Evolutionary conservation across 768 basidiomycete genomes (phyloP).

Genomic region (Lactifluus hygrophoroides): DNA sequence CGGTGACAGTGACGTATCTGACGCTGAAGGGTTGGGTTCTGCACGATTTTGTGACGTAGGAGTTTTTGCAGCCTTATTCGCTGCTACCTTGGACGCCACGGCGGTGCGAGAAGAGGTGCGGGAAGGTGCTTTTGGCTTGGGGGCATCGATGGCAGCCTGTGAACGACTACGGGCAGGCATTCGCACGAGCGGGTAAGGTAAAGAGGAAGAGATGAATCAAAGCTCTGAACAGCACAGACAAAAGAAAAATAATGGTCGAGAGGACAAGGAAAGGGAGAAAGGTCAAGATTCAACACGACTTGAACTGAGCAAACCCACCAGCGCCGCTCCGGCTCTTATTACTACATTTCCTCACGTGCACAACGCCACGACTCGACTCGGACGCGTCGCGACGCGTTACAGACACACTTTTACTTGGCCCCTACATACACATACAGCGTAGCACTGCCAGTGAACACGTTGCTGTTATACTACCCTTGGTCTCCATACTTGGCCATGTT

Average conservation of each 20-base stretch:
- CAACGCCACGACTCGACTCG: too few relatives aligned
- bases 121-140: slow-evolving; percentile 12
- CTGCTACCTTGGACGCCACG: background rate
- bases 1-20: slow-evolving; percentile 14
- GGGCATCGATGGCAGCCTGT: slow-evolving; percentile 6
- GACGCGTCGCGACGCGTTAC: too few relatives aligned
- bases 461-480: too few relatives aligned
- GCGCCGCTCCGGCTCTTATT: too few relatives aligned
- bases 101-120: slow-evolving; percentile 13
- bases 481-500: too few relatives aligned
- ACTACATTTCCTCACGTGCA: too few relatives aligned
- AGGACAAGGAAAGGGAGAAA: too few relatives aligned
- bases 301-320: too few relatives aligned
- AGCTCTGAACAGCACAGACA: background rate
- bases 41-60: background rate
- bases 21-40: slow-evolving; percentile 5
- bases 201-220: background rate
- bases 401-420: too few relatives aligned
- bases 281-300: too few relatives aligned
- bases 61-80: background rate
- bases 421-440: too few relatives aligned
- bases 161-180: slow-evolving; percentile 18
- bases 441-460: too few relatives aligned
- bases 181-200: background rate
- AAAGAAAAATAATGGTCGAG: background rate